Evolutionary conservation across 2,329 filamentous ascomycete genomes (phyloP).

Genomic region (Coccinonectria pachysandricola): DNA sequence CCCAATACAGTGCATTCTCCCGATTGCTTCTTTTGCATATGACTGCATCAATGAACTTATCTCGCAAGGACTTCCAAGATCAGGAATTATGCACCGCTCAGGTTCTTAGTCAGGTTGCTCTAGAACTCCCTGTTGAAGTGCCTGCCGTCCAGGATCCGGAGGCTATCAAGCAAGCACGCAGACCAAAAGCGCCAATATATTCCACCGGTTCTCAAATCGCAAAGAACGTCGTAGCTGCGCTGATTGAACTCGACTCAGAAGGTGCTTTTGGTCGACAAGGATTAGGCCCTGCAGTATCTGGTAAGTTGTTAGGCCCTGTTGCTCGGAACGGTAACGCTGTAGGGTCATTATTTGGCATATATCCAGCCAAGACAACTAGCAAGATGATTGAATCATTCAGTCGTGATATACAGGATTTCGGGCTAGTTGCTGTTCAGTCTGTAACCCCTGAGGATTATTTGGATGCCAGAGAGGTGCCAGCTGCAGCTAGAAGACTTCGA

Average conservation of each 20-base stretch:
- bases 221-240: constrained; percentile 67
- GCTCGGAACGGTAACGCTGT: constrained; percentile 71
- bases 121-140: constrained; percentile 27
- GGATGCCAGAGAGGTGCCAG: constrained; percentile 39
- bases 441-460: constrained; percentile 27
- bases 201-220: too few relatives aligned
- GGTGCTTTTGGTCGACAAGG: constrained; percentile 67
- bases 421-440: constrained; percentile 63
- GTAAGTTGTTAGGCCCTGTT: constrained; percentile 68
- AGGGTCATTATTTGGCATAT: constrained; percentile 85
- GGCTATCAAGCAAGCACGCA: constrained; percentile 52
- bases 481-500: constrained; percentile 58
- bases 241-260: too few relatives aligned
- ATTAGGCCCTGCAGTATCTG: constrained; percentile 62
- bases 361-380: constrained; percentile 69
- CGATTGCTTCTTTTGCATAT: constrained; percentile 61
- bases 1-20: constrained; percentile 67
- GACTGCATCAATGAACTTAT: constrained; percentile 60
- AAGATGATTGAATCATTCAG: constrained; percentile 85
- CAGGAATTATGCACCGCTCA: constrained; percentile 68
- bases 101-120: constrained; percentile 64
- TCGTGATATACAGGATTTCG: constrained; percentile 80
- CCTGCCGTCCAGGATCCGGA: constrained; percentile 34
- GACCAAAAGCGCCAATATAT: constrained; percentile 71
- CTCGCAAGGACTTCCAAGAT: constrained; percentile 51